Evolutionary conservation across 2,329 filamentous ascomycete species (phyloP), one percentile per base, ranked within the genome.

Genomic region (Fusarium torulosum): DNA sequence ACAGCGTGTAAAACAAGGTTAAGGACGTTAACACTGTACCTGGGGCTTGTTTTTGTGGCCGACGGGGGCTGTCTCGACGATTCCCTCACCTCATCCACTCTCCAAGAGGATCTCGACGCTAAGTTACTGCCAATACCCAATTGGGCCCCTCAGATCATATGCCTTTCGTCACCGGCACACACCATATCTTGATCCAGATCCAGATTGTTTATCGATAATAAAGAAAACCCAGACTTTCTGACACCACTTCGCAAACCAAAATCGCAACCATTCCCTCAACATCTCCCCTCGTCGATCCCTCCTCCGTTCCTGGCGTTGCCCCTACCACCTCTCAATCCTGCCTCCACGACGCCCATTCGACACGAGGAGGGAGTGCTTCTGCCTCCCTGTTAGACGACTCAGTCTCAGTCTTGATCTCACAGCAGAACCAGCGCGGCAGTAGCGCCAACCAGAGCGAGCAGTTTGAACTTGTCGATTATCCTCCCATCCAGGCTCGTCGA

Each of bases 381-480:
- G 59, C 59, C 35, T 58, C 61, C 44, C 46, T 59, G 17, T 52
- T 56, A 63, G 57, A 69, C 53, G 29, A 31, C 37, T 51, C 56
- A 46, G 53, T 27, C 37, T 51, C 56, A 46, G 53, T 27, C 33
- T n/a, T 46, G 41, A 55, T 47, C 60, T 45, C 40, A 27, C 63
- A 56, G 20, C 51, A 56, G 21, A 23, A 63, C 15, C 47, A 62
- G 20, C 53, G 27, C 38, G 37, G 55, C 35, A 60, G 46, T 29
- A 60, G 51, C 21, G 43, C 45, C 42, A 27, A 61, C 23, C 52
- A 33, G 40, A 53, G 49, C 37, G 72, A 77, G 41, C 66, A 71
- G 33, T 82, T 80, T 75, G 82, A 84, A 67, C 80, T 86, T 45
- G 72, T 70, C 60, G 79, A 81, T 46, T 83, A 82, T 72, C 65